These are phyloP conservation scores for Pholiota microspora DNA, from an alignment of 768 basidiomycete species.

Conservation along the genomic window DNA sequence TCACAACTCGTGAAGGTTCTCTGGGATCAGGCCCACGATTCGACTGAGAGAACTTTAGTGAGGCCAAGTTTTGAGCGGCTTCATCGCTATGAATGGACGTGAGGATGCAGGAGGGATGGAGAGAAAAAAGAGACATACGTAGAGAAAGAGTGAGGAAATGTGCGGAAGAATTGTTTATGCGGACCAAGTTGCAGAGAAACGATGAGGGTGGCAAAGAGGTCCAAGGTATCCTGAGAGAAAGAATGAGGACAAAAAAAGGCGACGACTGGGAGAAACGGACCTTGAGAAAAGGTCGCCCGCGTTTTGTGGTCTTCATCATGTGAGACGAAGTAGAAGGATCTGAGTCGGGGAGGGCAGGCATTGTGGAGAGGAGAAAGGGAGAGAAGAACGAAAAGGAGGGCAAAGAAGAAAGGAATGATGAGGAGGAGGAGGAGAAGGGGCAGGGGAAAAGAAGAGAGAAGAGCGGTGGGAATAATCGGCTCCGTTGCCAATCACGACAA, in stretches of 20 bases:
- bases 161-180: constrained; percentile 96
- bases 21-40: constrained; percentile 98
- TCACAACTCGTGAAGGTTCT: constrained; percentile 96
- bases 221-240: constrained; percentile 82
- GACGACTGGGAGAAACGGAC: constrained; percentile 35
- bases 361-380: constrained; percentile 30
- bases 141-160: constrained; percentile 91
- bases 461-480: constrained; percentile 36
- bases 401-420: constrained; percentile 41
- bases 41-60: constrained; percentile 98
- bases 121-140: constrained; percentile 60
- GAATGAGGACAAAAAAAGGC: constrained; percentile 10
- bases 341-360: constrained; percentile 38
- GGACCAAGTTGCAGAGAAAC: constrained; percentile 87
- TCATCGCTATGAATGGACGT: constrained; percentile 68
- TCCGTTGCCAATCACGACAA: constrained; percentile 41
- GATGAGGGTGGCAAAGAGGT: constrained; percentile 95
- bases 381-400: constrained; percentile 44
- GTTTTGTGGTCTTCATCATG: constrained; percentile 99
- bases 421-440: constrained; percentile 40
- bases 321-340: constrained; percentile 71
- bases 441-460: constrained; percentile 25
- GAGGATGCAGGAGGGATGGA: constrained; percentile 11
- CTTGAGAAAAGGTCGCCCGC: constrained; percentile 92
- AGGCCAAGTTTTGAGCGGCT: constrained; percentile 88